Conservation (phyloP, 805 yeast genomes). For the Lachancea sp. region DNA sequence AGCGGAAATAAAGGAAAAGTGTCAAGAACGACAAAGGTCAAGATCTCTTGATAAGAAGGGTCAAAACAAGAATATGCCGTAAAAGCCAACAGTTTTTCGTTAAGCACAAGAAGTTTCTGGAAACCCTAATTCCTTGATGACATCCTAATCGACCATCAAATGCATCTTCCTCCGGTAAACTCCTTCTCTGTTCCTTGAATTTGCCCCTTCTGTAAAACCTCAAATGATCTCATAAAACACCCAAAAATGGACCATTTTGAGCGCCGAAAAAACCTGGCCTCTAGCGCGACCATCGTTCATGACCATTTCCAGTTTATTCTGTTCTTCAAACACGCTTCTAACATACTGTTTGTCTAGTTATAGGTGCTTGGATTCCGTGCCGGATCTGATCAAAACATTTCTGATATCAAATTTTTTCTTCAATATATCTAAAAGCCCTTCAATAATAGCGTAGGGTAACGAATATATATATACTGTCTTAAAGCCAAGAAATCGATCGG, state of each 20-base stretch:
- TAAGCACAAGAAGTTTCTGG: slow-evolving; percentile 98
- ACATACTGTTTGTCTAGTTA: slow-evolving; percentile 6
- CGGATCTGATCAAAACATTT: slow-evolving; percentile 3
- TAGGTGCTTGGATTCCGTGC: slow-evolving; percentile 2
- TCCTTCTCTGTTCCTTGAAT: no score
- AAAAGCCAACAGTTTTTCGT: no score
- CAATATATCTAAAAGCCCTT: slow-evolving; percentile 1
- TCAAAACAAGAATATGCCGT: no score
- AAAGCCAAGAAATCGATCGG: no score
- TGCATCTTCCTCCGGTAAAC: neutral
- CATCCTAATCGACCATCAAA: slow-evolving; percentile 27
- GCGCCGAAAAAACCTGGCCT: neutral
- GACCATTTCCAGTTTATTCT: no score
- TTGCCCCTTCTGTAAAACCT: neutral
- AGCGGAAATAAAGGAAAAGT: slow-evolving; percentile 36
- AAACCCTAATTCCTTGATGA: slow-evolving; percentile 93
- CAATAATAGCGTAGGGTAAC: neutral
- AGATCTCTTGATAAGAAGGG: no score
- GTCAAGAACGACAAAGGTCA: slow-evolving; percentile 50
- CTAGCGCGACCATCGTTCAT: no score
- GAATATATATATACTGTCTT: no score
- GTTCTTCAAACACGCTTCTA: neutral
- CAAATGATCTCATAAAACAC: neutral
- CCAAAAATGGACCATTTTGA: neutral
- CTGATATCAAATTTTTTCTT: slow-evolving; percentile 6